phyloP scores from a whole-genome alignment of 805 yeast genomes.

The Monosporozyma servazzii region DNA sequence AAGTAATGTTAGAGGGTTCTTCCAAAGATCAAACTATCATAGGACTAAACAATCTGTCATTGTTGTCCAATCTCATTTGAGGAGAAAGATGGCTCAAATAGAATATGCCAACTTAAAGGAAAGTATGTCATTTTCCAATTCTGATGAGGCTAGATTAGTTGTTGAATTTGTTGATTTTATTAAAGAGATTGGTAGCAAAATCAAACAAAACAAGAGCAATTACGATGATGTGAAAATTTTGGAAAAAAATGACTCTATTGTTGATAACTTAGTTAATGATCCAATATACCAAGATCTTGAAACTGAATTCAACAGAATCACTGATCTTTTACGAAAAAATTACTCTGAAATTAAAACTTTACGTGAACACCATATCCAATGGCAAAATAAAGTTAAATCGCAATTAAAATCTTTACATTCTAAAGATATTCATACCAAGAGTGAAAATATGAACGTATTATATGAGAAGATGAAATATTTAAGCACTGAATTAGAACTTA shows the following conservation, averaged over 20 bases:
- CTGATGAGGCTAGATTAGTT: constrained; percentile 3
- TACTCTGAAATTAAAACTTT: constrained; percentile 1
- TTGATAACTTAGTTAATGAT: neutral
- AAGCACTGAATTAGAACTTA: neutral
- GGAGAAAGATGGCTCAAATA: constrained; percentile 60
- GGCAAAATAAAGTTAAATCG: neutral
- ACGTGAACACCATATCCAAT: neutral
- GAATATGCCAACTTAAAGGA: constrained; percentile 33
- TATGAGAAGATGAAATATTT: neutral
- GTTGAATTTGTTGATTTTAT: constrained; percentile 25
- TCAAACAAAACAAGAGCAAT: constrained; percentile 67
- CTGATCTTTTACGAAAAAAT: neutral
- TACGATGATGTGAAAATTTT: constrained; percentile 37
- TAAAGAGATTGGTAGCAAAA: constrained; percentile 63
- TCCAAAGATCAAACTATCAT: constrained; percentile 40
- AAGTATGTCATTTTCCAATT: constrained; percentile 17
- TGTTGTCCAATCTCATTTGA: constrained; percentile 57
- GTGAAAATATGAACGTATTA: neutral
- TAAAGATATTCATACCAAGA: neutral
- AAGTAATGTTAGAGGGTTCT: constrained; percentile 52
- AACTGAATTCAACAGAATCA: neutral
- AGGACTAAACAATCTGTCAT: constrained; percentile 45
- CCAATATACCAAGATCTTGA: constrained; percentile 36
- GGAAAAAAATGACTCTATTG: constrained; percentile 14
- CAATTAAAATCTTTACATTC: neutral